Evolutionary conservation across 2,329 filamentous ascomycete species (phyloP), one percentile per base, ranked within the genome.

Genomic region (Neonectria hederae): DNA sequence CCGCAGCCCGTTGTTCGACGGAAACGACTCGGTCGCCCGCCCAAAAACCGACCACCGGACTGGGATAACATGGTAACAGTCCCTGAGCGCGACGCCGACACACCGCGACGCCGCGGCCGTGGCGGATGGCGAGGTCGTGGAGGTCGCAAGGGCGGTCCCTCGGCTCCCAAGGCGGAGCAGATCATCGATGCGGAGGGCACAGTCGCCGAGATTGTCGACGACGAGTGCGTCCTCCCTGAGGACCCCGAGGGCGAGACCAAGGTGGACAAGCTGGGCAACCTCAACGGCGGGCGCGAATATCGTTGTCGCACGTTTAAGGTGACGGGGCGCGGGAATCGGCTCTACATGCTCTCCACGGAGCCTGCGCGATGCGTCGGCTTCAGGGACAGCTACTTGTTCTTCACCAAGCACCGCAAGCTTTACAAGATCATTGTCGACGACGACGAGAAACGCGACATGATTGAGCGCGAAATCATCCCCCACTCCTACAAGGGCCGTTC

Each of bases 391-490:
- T 99, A 99, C 76, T 88, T 99, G 26, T 97, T 99, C 85, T 99
- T 99, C 84, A 97, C 96, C 68, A 99, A 98, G 81, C 96, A 99
- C 80, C 92, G 92, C 77, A 90, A 94, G 74, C 90, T 99, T 14
- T 96, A 94, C 87, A 99, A 99, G 83, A 97, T 99, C 75, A 97
- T 99, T 74, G 93, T 98, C 61, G 94, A 94, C 73, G 96, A 99
- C 69, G 91, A 96, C n/a, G 95, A 97, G 80, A 99, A 99, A 83
- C 90, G 91, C 65, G 94, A 98, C 79, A 87, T 99, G 83, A 99
- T 99, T 75, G 93, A 97, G 71, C 90, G 96, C 65, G 92, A 97
- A 6, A 91, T 99, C 75, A 97, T 99, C 68, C 96, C 96, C 1
- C 96, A 97, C 82, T 97, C 94, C 28, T 99, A 99, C 88, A 99